Evolutionary conservation across 495 filamentous ascomycete genomes (phyloP), one percentile per base, ranked within the genome.

Genomic region (Halenospora varia): DNA sequence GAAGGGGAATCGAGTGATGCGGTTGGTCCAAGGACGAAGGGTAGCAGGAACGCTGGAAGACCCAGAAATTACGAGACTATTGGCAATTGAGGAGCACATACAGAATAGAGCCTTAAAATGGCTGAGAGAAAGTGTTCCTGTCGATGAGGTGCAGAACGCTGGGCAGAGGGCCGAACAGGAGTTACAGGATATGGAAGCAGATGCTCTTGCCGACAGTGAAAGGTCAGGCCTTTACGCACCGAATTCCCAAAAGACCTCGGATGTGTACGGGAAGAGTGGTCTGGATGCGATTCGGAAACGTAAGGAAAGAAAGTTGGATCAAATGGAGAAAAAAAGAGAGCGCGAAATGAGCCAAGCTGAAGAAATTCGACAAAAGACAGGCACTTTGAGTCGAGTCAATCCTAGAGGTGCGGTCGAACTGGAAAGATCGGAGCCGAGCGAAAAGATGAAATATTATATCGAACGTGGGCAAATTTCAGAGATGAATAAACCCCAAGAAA

Each of bases 21-120:
- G 73, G 24, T 79, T 89, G 26, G 71, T 95, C 1, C 89, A 96
- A 64, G 82, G 82, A 23, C 82, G 89, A 46, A 83, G 92, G 19
- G 74, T 89, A 11, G 80, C 83, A 10, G 92, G 92, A 18, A 91
- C 89, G 0, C 76, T 93, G 9, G 85, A 90, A 41, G 77, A 76
- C 70, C 79, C 70, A 58, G 29, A 26, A 23, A 63, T 23, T 64
- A 69, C 17, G 59, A 53, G 19, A 19, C 59, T 74, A 13, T 49
- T 61, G 39, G 53, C 57, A 41, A 68, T 73, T 42, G 62, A 66
- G 25, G 59, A 64, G 1, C 19, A 53, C 15, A 66, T 75, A 50
- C 60, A 62, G 17, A 69, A 77, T 20, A 71, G 64, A 41, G 91
- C 78, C 0, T 71, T 96, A 50, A 65, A 73, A 46, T 95, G 88